phyloP scores from a whole-genome alignment of 768 basidiomycete species.

The Mycena metata region DNA sequence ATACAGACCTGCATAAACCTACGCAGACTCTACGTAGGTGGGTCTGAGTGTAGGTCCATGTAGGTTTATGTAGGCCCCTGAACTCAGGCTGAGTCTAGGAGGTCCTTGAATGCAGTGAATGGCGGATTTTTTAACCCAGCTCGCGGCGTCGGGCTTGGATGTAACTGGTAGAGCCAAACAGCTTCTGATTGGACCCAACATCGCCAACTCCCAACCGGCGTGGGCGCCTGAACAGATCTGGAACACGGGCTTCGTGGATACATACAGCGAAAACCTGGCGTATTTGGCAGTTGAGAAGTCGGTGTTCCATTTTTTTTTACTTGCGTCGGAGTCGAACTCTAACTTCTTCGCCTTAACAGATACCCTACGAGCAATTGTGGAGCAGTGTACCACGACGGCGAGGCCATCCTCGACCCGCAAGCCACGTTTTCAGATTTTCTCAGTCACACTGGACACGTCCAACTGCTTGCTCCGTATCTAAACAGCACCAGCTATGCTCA shows the following conservation, averaged over 20 bases:
- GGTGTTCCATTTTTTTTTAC: neutral
- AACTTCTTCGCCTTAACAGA: slow-evolving; percentile 5
- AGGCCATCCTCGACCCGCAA: slow-evolving; percentile 48
- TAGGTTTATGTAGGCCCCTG: no score
- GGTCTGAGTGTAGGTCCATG: no score
- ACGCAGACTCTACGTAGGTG: no score
- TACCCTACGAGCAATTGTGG: slow-evolving; percentile 51
- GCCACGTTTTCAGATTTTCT: slow-evolving; percentile 58
- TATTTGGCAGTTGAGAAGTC: slow-evolving; percentile 54
- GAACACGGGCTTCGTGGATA: slow-evolving; percentile 49
- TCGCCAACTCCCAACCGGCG: slow-evolving; percentile 46
- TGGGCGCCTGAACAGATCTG: slow-evolving; percentile 52
- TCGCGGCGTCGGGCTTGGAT: neutral
- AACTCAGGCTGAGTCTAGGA: no score
- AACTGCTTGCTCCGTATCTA: slow-evolving; percentile 53
- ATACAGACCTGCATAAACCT: no score
- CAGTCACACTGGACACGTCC: slow-evolving; percentile 55
- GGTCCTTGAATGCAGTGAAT: no score
- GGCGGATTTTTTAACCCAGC: neutral
- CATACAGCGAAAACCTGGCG: slow-evolving; percentile 49
- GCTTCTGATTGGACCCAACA: slow-evolving; percentile 59
- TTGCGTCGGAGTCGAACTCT: no score
- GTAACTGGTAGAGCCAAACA: slow-evolving; percentile 5
- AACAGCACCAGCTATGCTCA: slow-evolving; percentile 50
- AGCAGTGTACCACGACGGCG: slow-evolving; percentile 39